A percentile compares a stretch with the other conserved stretches of the same genome.
Evolutionary conservation across 2,329 filamentous ascomycete genomes (phyloP).

Genomic region (Epichloe aotearoae): DNA sequence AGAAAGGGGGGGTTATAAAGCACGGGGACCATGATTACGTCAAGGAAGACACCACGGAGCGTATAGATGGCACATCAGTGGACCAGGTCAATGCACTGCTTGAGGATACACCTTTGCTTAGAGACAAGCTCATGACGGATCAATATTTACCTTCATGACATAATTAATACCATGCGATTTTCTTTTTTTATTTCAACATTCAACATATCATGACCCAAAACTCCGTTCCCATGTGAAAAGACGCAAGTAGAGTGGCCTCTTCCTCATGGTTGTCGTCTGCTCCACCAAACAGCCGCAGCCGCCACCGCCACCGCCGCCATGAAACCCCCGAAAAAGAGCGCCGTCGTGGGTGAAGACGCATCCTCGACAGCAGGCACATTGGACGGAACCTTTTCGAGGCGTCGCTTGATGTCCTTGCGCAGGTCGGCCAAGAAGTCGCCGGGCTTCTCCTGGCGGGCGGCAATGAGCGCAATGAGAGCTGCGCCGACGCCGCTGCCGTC

Average conservation of each 20-base stretch:
- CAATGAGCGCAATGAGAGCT: constrained; percentile 84
- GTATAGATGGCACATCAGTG: too few species aligned
- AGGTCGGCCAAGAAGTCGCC: constrained; percentile 30
- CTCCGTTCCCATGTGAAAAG: constrained; percentile 3
- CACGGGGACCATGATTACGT: too few species aligned
- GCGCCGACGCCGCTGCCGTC: constrained; percentile 79
- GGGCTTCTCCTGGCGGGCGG: constrained; percentile 50
- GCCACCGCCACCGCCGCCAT: constrained; percentile 23
- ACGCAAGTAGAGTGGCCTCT: not conserved
- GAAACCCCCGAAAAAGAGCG: constrained; percentile 20
- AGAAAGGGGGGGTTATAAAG: too few species aligned
- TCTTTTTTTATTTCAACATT: not conserved
- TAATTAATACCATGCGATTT: not conserved
- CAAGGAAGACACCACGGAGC: too few species aligned
- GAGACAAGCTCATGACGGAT: not conserved
- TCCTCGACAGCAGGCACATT: constrained; percentile 18
- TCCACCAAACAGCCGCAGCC: constrained; percentile 25
- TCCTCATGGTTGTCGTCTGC: constrained; percentile 13
- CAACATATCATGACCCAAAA: not conserved
- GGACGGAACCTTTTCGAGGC: constrained; percentile 20
- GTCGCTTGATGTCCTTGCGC: constrained; percentile 24
- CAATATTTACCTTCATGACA: not conserved
- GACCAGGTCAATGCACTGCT: too few species aligned
- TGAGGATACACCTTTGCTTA: too few species aligned
- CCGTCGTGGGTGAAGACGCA: constrained; percentile 15